Base-by-base conservation (phyloP, 2,329 filamentous ascomycete genomes). In the Fusarium haematococcum region DNA sequence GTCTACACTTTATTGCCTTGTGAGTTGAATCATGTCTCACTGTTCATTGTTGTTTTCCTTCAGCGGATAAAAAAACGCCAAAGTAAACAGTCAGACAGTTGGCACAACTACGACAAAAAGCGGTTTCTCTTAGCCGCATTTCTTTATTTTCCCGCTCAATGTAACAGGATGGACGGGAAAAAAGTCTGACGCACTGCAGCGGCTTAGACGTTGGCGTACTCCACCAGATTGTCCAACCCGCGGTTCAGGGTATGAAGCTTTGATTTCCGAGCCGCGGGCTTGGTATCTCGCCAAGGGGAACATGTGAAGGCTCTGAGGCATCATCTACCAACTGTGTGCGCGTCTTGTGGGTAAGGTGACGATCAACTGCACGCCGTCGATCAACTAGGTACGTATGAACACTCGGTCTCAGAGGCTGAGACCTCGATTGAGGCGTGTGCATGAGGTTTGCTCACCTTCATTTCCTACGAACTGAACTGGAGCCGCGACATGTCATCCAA, bases 361-460 rank as follows among this genome's bases (percentile, higher is more conserved):
- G 35, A 33, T 32, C 32, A 59, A 37, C 25, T 50, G 32, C 30
- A 32, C 27, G 54, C 35, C 50, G 43, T 71, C 60, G 59, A 60
- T 41, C 35, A 18, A n/a, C 45, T 45, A 32, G 20, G 43, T 14
- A 52, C 25, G 48, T 14, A n/a, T 54, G 18, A 20, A 54, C 48
- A 32, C 27, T 7, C 8, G 48, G 59, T 39, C 67, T 43, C 8
- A 27, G 18, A 18, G 33, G 25, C 45, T 68, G 25, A 60, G 27
- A 39, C 25, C 32, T n/a, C 23, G 25, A 67, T 56, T 27, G 48
- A 56, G 63, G 67, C 45, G 71, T 71, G 71, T 63, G 59, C 67
- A 73, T 68, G 33, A 48, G 20, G 30, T 57, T 60, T 59, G 48
- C 48, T 70, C 16, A 52, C 48, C 4, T 54, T 54, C 48, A 54